phyloP scores from a whole-genome alignment of 2,329 filamentous ascomycete genomes.

The Neonectria magnoliae region DNA sequence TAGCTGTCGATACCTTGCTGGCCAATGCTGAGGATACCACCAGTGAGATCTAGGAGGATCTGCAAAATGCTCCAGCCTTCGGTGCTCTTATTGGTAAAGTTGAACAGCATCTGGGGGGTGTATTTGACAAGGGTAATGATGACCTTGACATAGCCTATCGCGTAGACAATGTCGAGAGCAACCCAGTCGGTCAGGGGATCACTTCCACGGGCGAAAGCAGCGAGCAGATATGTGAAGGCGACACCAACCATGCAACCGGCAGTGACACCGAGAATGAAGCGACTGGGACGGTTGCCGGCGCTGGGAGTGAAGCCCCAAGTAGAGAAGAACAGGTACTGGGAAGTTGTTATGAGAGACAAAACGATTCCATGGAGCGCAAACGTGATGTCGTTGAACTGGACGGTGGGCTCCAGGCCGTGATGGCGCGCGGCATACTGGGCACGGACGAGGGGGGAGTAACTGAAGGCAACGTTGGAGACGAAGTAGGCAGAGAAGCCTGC shows the following conservation, averaged over 20 bases:
- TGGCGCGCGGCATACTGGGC: slow-evolving; percentile 86
- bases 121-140: slow-evolving; percentile 92
- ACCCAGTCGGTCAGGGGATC: slow-evolving; percentile 63
- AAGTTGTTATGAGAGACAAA: slow-evolving; percentile 76
- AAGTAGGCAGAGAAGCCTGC: slow-evolving; percentile 79
- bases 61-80: slow-evolving; percentile 87
- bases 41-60: slow-evolving; percentile 84
- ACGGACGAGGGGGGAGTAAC: slow-evolving; percentile 81
- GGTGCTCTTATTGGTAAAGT: slow-evolving; percentile 87
- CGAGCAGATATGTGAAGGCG: slow-evolving; percentile 58
- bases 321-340: slow-evolving; percentile 75
- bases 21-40: slow-evolving; percentile 81
- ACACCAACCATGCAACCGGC: slow-evolving; percentile 74
- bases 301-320: slow-evolving; percentile 81
- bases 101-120: slow-evolving; percentile 84
- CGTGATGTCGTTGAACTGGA: slow-evolving; percentile 87
- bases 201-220: slow-evolving; percentile 50
- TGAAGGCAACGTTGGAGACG: slow-evolving; percentile 77
- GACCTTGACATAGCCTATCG: slow-evolving; percentile 88
- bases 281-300: slow-evolving; percentile 64
- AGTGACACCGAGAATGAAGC: slow-evolving; percentile 73
- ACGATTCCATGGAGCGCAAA: slow-evolving; percentile 86
- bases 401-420: slow-evolving; percentile 79
- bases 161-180: slow-evolving; percentile 71
- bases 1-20: slow-evolving; percentile 89